Evolutionary conservation across 2,329 filamentous ascomycete genomes (phyloP).

Genomic region (Beauveria caledonica): DNA sequence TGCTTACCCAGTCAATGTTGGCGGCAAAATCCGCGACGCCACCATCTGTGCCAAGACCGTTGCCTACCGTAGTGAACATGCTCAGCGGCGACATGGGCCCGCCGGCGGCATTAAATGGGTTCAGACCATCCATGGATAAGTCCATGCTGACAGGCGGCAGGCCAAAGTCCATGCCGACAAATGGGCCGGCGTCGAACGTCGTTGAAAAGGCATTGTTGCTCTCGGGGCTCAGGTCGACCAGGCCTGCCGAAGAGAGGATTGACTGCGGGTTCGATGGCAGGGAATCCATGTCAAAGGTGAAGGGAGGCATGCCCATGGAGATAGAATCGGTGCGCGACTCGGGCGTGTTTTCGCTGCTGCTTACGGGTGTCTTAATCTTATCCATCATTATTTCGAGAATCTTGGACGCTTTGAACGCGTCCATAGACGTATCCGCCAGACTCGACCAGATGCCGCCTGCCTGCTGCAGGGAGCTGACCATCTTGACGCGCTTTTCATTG

Average conservation of each 20-base stretch:
- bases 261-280: constrained; percentile 18
- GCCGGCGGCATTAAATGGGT: constrained; percentile 14
- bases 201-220: constrained; percentile 22
- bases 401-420: constrained; percentile 78
- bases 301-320: constrained; percentile 17
- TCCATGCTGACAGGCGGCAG: constrained; percentile 25
- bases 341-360: constrained; percentile 11
- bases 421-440: constrained; percentile 69
- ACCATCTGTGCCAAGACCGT: constrained; percentile 13
- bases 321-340: constrained; percentile 13
- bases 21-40: constrained; percentile 35
- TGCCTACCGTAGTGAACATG: constrained; percentile 41
- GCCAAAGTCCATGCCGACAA: constrained; percentile 37
- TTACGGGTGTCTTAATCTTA: constrained; percentile 48
- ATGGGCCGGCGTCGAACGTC: constrained; percentile 29
- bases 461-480: constrained; percentile 66
- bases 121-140: constrained; percentile 24
- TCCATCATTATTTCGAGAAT: constrained; percentile 78
- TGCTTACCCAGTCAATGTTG: constrained; percentile 52
- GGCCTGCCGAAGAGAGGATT: constrained; percentile 19
- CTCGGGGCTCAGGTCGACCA: constrained; percentile 19
- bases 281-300: constrained; percentile 32
- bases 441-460: constrained; percentile 74
- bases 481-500: constrained; percentile 56
- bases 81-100: constrained; percentile 37